Evolutionary conservation across 2,329 filamentous ascomycete species (phyloP).

Genomic region (Ramularia endophylla): DNA sequence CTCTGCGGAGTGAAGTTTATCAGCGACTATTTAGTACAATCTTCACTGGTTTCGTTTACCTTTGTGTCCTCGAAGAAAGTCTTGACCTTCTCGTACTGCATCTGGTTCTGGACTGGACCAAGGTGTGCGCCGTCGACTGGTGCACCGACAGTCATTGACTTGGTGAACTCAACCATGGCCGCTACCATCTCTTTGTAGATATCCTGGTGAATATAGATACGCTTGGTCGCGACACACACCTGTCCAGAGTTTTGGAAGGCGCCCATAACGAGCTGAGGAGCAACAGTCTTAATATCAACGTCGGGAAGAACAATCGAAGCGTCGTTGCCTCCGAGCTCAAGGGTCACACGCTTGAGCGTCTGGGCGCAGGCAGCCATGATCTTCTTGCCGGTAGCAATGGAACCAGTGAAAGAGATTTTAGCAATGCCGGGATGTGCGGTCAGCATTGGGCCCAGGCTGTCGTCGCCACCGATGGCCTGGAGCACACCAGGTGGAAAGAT

Average conservation of each 20-base stretch:
- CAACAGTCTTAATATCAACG: conserved; percentile 49
- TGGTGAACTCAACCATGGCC: conserved; percentile 42
- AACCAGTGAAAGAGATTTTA: conserved; percentile 61
- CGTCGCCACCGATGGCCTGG: conserved; percentile 55
- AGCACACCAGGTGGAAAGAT: conserved; percentile 60
- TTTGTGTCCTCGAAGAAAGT: conserved; percentile 35
- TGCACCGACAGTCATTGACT: conserved; percentile 39
- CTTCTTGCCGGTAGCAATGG: conserved; percentile 54
- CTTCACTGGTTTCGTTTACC: too few species aligned
- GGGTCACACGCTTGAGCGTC: conserved; percentile 55
- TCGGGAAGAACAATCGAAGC: conserved; percentile 54
- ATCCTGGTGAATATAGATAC: conserved; percentile 52
- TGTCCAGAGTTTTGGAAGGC: conserved; percentile 56
- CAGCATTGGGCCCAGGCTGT: conserved; percentile 54
- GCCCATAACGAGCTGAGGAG: conserved; percentile 45
- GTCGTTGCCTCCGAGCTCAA: conserved; percentile 59
- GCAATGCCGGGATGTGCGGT: conserved; percentile 54
- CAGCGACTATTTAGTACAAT: too few species aligned
- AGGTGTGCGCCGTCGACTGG: conserved; percentile 42
- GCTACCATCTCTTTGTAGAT: conserved; percentile 47
- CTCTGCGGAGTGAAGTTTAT: conserved; percentile 12
- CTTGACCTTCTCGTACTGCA: conserved; percentile 50
- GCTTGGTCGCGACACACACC: conserved; percentile 49
- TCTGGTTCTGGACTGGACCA: conserved; percentile 54
- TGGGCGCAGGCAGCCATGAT: conserved; percentile 52